Percentiles rank a stretch among this genome's conserved stretches.
phyloP scores from a whole-genome alignment of 345 rosid genomes.

The Microcos paniculata region DNA sequence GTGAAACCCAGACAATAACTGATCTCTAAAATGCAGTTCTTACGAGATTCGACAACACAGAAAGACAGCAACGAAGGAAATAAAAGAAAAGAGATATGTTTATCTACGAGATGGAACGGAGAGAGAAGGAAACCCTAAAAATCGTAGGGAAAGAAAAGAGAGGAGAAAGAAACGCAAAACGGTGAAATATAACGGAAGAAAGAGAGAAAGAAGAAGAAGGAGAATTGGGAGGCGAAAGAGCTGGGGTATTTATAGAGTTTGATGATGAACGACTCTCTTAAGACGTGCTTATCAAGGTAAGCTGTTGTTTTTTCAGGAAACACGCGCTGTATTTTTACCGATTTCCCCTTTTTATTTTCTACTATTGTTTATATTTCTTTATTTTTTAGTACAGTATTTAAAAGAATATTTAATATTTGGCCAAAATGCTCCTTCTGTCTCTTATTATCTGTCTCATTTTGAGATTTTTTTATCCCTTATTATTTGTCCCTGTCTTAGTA shows the following conservation, averaged over 20 bases:
- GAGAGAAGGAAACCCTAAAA: constrained; percentile 26
- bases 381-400: not conserved
- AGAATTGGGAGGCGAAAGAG: constrained; percentile 16
- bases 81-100: not conserved
- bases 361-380: not conserved
- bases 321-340: constrained; percentile 13
- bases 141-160: not conserved
- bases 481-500: too few relatives aligned
- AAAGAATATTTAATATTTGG: too few relatives aligned
- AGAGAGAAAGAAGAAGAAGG: constrained; percentile 23
- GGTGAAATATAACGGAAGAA: constrained; percentile 10
- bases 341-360: not conserved
- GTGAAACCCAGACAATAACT: not conserved
- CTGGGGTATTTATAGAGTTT: constrained; percentile 61
- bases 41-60: not conserved
- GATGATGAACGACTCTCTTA: constrained; percentile 4
- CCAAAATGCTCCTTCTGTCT: too few relatives aligned
- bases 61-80: not conserved
- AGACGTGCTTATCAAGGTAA: constrained; percentile 73
- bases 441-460: too few relatives aligned
- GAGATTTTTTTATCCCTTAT: too few relatives aligned
- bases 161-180: not conserved
- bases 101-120: not conserved
- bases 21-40: constrained; percentile 7
- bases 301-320: constrained; percentile 33